These are phyloP conservation scores for Mucor saturninus DNA, from an alignment of 371 early-diverging fungal genomes.

Conservation along the genomic window DNA sequence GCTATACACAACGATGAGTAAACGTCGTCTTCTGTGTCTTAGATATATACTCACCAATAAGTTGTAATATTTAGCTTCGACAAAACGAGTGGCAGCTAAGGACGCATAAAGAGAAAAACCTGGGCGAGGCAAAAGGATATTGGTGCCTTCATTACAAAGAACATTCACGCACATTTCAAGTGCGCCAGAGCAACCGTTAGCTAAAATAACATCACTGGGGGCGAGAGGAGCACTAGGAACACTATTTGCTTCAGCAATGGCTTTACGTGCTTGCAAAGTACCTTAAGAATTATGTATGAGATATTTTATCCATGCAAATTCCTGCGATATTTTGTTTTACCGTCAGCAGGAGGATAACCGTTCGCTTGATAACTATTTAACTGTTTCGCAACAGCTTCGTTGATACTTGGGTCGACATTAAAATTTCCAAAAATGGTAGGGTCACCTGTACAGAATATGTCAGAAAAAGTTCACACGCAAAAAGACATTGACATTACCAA, in stretches of 20 bases:
- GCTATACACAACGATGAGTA: constrained; percentile 35
- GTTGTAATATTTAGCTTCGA: constrained; percentile 80
- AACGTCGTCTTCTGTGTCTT: not conserved
- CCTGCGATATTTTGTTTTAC: constrained; percentile 43
- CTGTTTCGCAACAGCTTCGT: constrained; percentile 72
- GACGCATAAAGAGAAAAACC: constrained; percentile 92
- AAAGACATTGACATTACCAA: constrained; percentile 54
- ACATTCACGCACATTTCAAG: constrained; percentile 78
- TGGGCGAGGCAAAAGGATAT: constrained; percentile 87
- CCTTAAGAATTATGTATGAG: constrained; percentile 40
- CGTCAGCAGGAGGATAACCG: constrained; percentile 88
- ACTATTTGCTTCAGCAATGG: constrained; percentile 74
- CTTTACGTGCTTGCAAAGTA: constrained; percentile 69
- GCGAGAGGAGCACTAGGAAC: constrained; percentile 73
- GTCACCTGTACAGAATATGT: constrained; percentile 61
- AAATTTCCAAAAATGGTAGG: constrained; percentile 94
- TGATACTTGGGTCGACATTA: constrained; percentile 70
- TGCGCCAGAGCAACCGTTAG: constrained; percentile 88
- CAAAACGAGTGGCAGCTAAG: constrained; percentile 76
- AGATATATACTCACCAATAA: constrained; percentile 58
- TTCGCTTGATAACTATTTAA: constrained; percentile 75
- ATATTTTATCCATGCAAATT: not conserved
- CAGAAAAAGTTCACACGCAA: not conserved
- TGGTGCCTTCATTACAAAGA: constrained; percentile 80
- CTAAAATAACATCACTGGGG: constrained; percentile 78